Evolutionary conservation across 371 early-diverging fungal genomes (phyloP), one percentile per base, ranked within the genome.

Genomic region (Actinomucor elegans): DNA sequence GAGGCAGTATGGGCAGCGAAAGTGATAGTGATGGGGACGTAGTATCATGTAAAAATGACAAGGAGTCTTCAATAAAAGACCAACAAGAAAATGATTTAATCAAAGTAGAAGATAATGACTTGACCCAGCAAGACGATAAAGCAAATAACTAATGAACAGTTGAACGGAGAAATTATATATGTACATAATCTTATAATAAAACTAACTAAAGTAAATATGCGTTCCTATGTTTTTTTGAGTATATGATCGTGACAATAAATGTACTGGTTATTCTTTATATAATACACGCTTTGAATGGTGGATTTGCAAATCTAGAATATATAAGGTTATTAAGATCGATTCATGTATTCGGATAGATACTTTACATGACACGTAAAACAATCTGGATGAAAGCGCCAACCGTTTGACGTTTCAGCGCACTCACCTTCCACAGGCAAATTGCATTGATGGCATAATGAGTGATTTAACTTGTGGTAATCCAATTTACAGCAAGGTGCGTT

Each of bases 401-500:
- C 83, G 71, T 90, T 90, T 24, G 74, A 66, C 14, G 89, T 88
- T 52, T 91, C 87, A 2, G 89, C 90, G 67, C 92, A 92, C 1
- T 87, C 87, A 6, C 92, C 91, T 64, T 93, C 92, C 52, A 93
- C 90, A 12, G 91, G 90, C 18, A 86, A 75, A 34, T 77, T 74
- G 55, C 93, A 93, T 17, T 73, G 60, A 54, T 80, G 80, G 59
- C 93, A 93, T 27, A 92, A 69, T 6, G 91, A 88, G 48, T 85
- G 83, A 61, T 90, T 91, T 40, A 86, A 61, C 66, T 83, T 82
- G 55, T 93, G 92, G 46, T 90, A 93, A 65, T 92, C 90, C 12
- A 83, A 73, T 40, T 80, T 73, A 68, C 93, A 93, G 57, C 87
- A 88, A 38, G 92, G 93, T 15, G 77, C 69, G 59, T 86, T 82